Base-by-base conservation (phyloP, 805 yeast species). In the Kluyveromyces siamensis region DNA sequence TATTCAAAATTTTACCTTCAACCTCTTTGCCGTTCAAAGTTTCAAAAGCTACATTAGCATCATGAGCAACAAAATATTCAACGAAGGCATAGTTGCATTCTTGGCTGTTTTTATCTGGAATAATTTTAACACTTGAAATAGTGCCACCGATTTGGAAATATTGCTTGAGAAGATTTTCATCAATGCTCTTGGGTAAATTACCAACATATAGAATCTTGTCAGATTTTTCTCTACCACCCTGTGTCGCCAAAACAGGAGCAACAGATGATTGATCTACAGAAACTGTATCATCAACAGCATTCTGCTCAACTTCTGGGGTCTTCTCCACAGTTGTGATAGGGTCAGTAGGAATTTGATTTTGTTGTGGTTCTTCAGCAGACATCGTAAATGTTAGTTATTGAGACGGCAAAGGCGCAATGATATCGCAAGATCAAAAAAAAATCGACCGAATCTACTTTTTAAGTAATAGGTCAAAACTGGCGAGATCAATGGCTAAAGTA, bases 61-160 rank as follows among this genome's bases (percentile, higher is more conserved):
- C 72, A 33, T 69, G 71, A 39, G 79, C 74, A 45, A 69, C 70
- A 25, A 73, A 79, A 56, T 77, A 88, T 65, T 87, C 95, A 47
- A 89, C 79, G 64, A 89, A 88, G 2, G 95, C 95, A 66, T 87
- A 89, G 62, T 84, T 84, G 63, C 77, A 81, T 13, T 87, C 86
- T 9, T 76, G 77, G 53, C 74, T 73, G 64, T 85, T 86, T 65
- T 85, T 86, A 60, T 88, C 96, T 52, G 79, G 76, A 51, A 88
- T 70, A 40, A 89, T 72, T 66, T 87, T 88, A 50, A 86, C 78
- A 19, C 80, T 72, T 53, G 76, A 74, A 41, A 85, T 77, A 25
- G 77, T 70, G 27, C 87, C 86, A 27, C 80, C 77, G 18, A 71
- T 73, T 40, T 79, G 73, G 60, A 88, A 84, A 45, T 83, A 68